Evolutionary conservation across 192 early-diverging fungal species (phyloP).

Genomic region (Phlyctochytrium planicorne): DNA sequence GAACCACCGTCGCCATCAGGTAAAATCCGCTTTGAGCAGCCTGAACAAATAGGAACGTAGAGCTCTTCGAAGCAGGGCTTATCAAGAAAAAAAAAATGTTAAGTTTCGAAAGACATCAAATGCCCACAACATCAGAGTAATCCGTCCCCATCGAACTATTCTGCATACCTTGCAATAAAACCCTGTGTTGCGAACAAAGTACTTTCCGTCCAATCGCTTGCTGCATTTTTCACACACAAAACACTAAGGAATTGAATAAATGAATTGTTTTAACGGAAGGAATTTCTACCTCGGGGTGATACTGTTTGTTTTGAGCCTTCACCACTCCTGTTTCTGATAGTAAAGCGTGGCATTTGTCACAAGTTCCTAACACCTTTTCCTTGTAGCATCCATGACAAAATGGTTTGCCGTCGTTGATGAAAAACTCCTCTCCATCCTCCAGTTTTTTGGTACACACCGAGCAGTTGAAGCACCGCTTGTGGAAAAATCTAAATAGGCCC

Average conservation of each 20-base stretch:
- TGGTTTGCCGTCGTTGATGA: slow-evolving; percentile 9
- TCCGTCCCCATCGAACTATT: no score
- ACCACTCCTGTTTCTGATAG: slow-evolving; percentile 16
- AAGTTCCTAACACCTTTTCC: slow-evolving; percentile 17
- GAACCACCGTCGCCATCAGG: slow-evolving; percentile 10
- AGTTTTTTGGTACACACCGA: slow-evolving; percentile 1
- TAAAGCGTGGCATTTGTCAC: slow-evolving; percentile 14
- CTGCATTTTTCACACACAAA: slow-evolving; percentile 20
- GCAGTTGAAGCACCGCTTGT: slow-evolving; percentile 24
- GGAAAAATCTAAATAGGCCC: slow-evolving; percentile 13
- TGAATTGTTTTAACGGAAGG: neutral
- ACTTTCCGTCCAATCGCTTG: slow-evolving; percentile 13
- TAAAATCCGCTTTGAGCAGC: slow-evolving; percentile 12
- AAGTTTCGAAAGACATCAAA: no score
- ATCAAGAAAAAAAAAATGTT: neutral
- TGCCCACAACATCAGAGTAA: no score
- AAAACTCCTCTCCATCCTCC: slow-evolving; percentile 18
- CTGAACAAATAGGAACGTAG: slow-evolving; percentile 12
- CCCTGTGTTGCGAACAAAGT: slow-evolving; percentile 10
- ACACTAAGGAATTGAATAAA: slow-evolving; percentile 2
- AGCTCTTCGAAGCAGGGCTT: slow-evolving; percentile 18
- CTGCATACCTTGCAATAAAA: slow-evolving; percentile 23
- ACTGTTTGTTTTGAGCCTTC: slow-evolving; percentile 16
- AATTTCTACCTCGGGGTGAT: slow-evolving; percentile 16
- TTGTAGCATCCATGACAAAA: slow-evolving; percentile 21